Percentiles rank a stretch among this genome's conserved stretches.
Conservation (phyloP, 2,329 filamentous ascomycete genomes). For the Xylariales sp. region DNA sequence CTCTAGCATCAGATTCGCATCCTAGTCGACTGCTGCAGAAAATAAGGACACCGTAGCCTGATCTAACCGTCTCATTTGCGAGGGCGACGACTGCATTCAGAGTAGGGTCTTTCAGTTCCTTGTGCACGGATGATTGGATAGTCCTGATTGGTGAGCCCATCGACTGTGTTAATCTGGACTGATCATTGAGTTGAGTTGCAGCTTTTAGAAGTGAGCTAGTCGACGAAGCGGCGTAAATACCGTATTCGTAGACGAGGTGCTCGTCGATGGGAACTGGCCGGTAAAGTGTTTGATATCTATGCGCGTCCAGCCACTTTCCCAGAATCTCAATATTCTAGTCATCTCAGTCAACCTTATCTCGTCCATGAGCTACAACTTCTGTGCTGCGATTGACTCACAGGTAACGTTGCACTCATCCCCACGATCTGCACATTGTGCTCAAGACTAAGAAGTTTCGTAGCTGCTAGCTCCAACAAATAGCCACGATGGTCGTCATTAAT, state of each 20-base stretch:
- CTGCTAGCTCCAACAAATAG: slow-evolving; percentile 70
- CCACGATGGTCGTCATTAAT: slow-evolving; percentile 71
- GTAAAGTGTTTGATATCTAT: slow-evolving; percentile 69
- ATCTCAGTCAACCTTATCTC: not conserved
- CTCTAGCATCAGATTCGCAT: slow-evolving; percentile 63
- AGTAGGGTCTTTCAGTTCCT: slow-evolving; percentile 60
- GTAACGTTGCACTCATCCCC: slow-evolving; percentile 76
- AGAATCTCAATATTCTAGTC: slow-evolving; percentile 63
- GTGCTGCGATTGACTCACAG: slow-evolving; percentile 45
- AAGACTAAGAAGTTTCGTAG: slow-evolving; percentile 67
- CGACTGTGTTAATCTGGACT: slow-evolving; percentile 28
- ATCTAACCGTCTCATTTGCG: slow-evolving; percentile 61
- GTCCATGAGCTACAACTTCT: no score
- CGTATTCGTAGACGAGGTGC: slow-evolving; percentile 66
- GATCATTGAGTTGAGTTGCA: slow-evolving; percentile 43
- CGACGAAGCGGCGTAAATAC: slow-evolving; percentile 59
- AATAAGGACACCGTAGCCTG: slow-evolving; percentile 66
- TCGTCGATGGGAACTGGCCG: slow-evolving; percentile 72
- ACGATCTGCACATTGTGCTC: slow-evolving; percentile 65
- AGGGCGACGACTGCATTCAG: slow-evolving; percentile 68
- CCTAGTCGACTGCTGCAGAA: slow-evolving; percentile 67
- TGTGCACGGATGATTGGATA: slow-evolving; percentile 53
- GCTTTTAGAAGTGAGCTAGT: slow-evolving; percentile 55
- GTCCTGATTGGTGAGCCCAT: slow-evolving; percentile 35
- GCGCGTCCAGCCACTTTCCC: slow-evolving; percentile 65